Percentiles rank a stretch among this genome's conserved stretches.
Conservation (phyloP, 257 asterid genomes). For the Solanum ahanhuiri region DNA sequence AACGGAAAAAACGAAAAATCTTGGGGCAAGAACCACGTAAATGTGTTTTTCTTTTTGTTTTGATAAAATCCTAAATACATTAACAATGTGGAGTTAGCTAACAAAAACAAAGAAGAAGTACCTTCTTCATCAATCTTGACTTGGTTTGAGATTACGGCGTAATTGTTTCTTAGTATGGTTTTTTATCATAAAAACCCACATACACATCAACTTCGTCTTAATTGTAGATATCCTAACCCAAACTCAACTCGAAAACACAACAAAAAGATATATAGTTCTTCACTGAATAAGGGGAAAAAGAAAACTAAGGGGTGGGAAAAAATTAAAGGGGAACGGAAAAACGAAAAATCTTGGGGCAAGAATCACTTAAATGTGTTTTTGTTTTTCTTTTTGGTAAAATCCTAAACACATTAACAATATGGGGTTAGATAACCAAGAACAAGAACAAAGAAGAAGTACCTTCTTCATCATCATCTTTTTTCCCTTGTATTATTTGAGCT, state of each 20-base stretch:
- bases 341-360: neutral
- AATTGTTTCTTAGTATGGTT: neutral
- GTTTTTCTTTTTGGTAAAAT: neutral
- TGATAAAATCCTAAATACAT: neutral
- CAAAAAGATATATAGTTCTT: neutral
- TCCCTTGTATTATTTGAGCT: constrained; percentile 60
- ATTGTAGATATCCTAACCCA: neutral
- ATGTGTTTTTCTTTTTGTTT: neutral
- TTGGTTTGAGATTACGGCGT: neutral
- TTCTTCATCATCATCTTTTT: constrained; percentile 54
- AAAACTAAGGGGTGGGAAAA: neutral
- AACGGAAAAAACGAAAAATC: neutral
- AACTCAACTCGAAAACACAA: neutral
- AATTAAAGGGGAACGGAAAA: neutral
- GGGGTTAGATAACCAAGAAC: neutral
- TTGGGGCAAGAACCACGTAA: neutral
- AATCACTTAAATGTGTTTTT: neutral
- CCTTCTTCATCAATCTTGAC: constrained; percentile 43
- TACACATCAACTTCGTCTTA: neutral
- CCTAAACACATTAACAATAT: neutral
- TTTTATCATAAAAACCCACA: neutral
- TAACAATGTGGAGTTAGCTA: neutral
- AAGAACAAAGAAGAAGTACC: constrained; percentile 21
- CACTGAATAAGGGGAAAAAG: neutral
- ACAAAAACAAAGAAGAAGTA: neutral